Evolutionary conservation across 2,329 filamentous ascomycete genomes (phyloP), one percentile per base, ranked within the genome.

Genomic region (Diaporthe eres): DNA sequence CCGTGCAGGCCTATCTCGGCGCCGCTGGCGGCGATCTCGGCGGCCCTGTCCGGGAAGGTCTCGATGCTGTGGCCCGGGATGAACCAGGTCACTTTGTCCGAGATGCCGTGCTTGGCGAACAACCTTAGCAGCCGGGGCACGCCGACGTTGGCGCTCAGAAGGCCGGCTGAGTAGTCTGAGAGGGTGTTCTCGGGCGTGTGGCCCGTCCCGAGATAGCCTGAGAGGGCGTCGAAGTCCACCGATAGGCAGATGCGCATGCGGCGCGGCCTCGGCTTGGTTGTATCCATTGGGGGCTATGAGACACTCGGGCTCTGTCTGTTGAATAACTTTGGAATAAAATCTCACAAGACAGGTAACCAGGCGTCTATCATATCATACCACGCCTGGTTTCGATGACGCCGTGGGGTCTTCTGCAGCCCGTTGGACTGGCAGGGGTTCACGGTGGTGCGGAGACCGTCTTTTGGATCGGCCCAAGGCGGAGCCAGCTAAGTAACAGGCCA

Each of bases 201-300:
- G n/a, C 87, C 87, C 4, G 88, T 89, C n/a, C 89, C 89, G 3
- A 90, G 83, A 86, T 86, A 90, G 71, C 86, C 86, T 2, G 87
- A 88, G 6, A 90, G 83, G 22, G 88, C 88, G 75, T 90, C 89
- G 77, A 90, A 90, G 79, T 90, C 88, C 42, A 85, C 80, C 8
- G 80, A 83, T 28, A 82, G 75, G n/a, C 80, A 80, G 22, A 82
- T 76, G 61, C 81, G 79, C 53, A 83, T 80, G 22, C 75, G 79
- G 4, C 77, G 78, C 19, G 74, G 63, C n/a, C 22, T 53, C 17
- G 72, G 44, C 13, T 47, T 49, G 22, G 31, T 17, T 39, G 74
- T 8, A 1, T n/a, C 47, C 63, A 53, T 53, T 8, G 47, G 47
- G 58, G 13, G 31, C 63, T 53, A n/a, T 53, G 1, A 1, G n/a